A percentile compares a stretch with the other conserved stretches of the same genome.
Evolutionary conservation across 2,329 filamentous ascomycete species (phyloP).

Genomic region (Teratosphaeria viscida): DNA sequence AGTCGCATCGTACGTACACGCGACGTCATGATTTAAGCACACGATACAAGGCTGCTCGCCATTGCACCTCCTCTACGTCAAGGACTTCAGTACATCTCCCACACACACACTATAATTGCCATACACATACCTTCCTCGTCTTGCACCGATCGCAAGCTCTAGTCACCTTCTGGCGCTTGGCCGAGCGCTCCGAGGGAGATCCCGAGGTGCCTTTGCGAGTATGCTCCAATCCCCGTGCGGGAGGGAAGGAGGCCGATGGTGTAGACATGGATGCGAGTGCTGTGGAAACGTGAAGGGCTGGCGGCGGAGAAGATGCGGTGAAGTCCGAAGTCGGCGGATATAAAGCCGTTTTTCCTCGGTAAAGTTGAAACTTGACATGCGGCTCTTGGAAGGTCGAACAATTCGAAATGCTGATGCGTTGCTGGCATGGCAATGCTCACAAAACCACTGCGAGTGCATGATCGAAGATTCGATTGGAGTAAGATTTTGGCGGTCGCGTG

Average conservation of each 20-base stretch:
- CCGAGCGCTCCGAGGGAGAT: background rate
- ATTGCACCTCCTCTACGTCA: constrained; percentile 25
- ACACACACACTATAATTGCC: background rate
- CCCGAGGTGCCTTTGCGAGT: background rate
- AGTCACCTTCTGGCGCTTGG: constrained; percentile 15
- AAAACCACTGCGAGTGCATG: too few species aligned
- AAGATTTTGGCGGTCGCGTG: too few species aligned
- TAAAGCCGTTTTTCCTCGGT: too few species aligned
- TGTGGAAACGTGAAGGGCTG: background rate
- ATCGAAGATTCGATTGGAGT: too few species aligned
- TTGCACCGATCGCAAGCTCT: constrained; percentile 26
- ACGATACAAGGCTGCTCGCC: constrained; percentile 31
- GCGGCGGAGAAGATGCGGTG: too few species aligned
- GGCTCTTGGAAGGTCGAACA: too few species aligned
- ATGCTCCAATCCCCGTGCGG: background rate
- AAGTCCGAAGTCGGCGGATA: too few species aligned
- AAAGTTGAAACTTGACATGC: too few species aligned
- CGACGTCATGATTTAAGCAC: constrained; percentile 22
- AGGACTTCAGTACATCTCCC: background rate
- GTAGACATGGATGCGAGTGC: background rate
- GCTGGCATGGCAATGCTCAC: too few species aligned
- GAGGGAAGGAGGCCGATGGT: background rate
- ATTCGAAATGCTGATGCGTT: too few species aligned
- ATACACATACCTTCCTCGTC: background rate
- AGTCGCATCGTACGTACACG: constrained; percentile 41